Percentiles rank a stretch among this genome's conserved stretches.
These are phyloP conservation scores for Suhomyces prunicola DNA, from an alignment of 805 yeast species.

Conservation along the genomic window DNA sequence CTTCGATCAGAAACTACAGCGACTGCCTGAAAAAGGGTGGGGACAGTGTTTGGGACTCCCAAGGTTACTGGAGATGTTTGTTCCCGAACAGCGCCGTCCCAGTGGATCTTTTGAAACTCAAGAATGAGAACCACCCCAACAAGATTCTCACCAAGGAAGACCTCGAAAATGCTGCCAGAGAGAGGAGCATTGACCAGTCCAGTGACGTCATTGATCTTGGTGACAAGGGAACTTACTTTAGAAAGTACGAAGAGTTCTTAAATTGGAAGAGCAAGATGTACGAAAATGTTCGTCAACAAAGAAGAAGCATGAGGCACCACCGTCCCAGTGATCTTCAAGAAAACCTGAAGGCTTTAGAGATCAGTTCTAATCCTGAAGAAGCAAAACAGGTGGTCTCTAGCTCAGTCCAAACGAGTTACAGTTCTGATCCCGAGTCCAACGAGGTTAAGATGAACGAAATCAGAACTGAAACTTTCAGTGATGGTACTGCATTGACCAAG, in stretches of 20 bases:
- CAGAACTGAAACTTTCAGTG: conserved; percentile 31
- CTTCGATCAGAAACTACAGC: conserved; percentile 55
- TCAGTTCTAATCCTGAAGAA: neutral
- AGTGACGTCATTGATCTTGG: conserved; percentile 37
- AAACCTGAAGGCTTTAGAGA: neutral
- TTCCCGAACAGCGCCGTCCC: conserved; percentile 56
- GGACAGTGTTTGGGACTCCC: conserved; percentile 73
- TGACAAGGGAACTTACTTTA: conserved; percentile 58
- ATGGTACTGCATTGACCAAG: conserved; percentile 35
- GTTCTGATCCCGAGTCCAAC: conserved; percentile 25
- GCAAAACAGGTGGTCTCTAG: conserved; percentile 22
- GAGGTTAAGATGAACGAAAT: conserved; percentile 28
- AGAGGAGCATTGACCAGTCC: conserved; percentile 4
- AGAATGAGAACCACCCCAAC: conserved; percentile 22
- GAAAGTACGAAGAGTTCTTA: conserved; percentile 59
- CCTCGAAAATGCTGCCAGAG: conserved; percentile 36
- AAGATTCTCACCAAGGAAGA: conserved; percentile 55
- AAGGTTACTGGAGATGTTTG: conserved; percentile 88
- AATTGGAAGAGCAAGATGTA: conserved; percentile 64
- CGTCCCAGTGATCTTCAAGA: neutral
- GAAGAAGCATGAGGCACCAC: conserved; percentile 13
- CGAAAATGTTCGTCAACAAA: conserved; percentile 39
- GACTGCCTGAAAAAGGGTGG: conserved; percentile 68
- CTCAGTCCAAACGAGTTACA: conserved; percentile 23
- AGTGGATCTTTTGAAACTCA: conserved; percentile 26